Base-by-base conservation (phyloP, 2,329 filamentous ascomycete species). In the Hysterium pulicare region DNA sequence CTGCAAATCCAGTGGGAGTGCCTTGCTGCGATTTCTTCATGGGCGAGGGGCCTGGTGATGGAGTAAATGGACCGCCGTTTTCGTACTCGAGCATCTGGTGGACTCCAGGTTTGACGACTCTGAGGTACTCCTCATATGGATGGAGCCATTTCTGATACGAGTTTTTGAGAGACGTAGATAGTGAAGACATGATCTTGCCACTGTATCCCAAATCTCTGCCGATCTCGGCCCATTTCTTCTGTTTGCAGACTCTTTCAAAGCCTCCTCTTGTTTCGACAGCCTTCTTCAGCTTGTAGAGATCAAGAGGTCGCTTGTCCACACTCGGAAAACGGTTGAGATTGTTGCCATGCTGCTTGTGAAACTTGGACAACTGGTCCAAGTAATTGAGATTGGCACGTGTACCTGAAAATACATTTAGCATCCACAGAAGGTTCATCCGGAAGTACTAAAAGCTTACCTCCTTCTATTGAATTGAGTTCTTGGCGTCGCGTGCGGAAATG, bases 171-270 rank as follows among this genome's bases (percentile, higher is more conserved):
- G 93, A 97, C 0, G 93, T 98, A 5, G 93, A 98, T 35, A 98
- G 73, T 7, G 93, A 97, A 2, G 91, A 97, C 93, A 98, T 98
- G 50, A 98, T 98, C 73, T 98, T 98, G 62, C 93, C 93, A 62
- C 91, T 97, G 69, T 98, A 98, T 41, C 93, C 93, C 36, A 98
- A 73, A 64, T 97, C 93, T 59, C 93, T 83, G 24, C 93, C 93
- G 55, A 98, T 97, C 67, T 98, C 93, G 13, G 93, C 93, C 93
- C 93, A 98, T 72, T 97, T 97, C 71, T 98, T 98, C 42, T 85
- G 78, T 69, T 95, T 96, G 77, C 93, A 98, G 33, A 98, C 93
- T 61, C 87, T 87, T 42, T 96, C 90, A 57, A 98, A 98, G 3
- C 93, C 93, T 35, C 93, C 93, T 48, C 93, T 83, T 22, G 88